Conservation (phyloP, 139 green algal genomes). For the Auxenochlorella protothecoides region DNA sequence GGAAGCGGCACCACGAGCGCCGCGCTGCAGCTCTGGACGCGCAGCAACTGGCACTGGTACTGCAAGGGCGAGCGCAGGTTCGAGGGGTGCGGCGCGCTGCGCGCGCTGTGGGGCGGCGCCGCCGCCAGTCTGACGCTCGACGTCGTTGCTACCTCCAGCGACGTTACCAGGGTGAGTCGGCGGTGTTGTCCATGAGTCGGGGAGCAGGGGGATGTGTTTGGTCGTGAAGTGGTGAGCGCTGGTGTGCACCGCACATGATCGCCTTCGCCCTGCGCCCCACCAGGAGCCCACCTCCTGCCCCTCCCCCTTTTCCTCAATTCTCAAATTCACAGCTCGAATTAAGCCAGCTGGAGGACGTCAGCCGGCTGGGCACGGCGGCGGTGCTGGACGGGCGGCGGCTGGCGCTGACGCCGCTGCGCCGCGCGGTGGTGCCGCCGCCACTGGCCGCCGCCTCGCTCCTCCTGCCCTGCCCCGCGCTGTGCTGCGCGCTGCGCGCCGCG, state of each 20-base stretch:
- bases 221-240: no score
- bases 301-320: slow-evolving; percentile 5
- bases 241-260: neutral
- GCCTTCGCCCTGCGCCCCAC: neutral
- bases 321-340: no score
- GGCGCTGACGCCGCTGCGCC: slow-evolving; percentile 67
- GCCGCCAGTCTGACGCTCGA: neutral
- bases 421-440: slow-evolving; percentile 68
- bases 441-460: slow-evolving; percentile 46
- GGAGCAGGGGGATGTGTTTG: no score
- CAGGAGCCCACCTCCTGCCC: neutral
- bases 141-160: no score
- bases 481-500: no score
- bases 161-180: no score
- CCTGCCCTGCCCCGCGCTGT: neutral
- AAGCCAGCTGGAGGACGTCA: slow-evolving; percentile 24
- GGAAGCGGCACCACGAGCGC: neutral
- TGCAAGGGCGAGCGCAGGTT: slow-evolving; percentile 65
- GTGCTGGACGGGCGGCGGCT: slow-evolving; percentile 74
- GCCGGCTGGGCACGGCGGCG: slow-evolving; percentile 51
- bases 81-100: slow-evolving; percentile 2
- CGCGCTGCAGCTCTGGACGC: slow-evolving; percentile 77
- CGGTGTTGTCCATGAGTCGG: no score
- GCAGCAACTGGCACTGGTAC: slow-evolving; percentile 95
- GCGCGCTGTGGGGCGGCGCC: neutral